Conservation (phyloP, 441 rosid species). For the Kokia cookei region DNA sequence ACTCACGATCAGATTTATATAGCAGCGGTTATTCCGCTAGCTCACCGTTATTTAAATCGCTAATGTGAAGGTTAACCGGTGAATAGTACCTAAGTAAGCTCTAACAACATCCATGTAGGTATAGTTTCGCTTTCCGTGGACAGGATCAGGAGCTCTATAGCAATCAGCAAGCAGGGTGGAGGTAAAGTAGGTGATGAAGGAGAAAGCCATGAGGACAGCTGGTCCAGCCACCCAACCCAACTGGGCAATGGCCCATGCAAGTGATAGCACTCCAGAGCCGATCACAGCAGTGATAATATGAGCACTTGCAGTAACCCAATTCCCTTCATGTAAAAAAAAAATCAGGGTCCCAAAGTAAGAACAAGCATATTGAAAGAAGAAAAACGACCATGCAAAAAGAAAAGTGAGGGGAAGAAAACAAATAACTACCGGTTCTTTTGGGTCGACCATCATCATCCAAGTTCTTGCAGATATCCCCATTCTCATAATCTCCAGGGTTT, state of each 20-base stretch:
- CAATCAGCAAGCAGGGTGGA: slow-evolving; percentile 72
- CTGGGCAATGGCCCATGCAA: slow-evolving; percentile 89
- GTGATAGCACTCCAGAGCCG: slow-evolving; percentile 80
- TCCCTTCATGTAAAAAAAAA: slow-evolving; percentile 33
- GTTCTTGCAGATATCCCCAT: slow-evolving; percentile 28
- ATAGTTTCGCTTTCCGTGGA: slow-evolving; percentile 68
- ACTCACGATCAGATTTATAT: too few relatives aligned
- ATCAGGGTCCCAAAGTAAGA: neutral
- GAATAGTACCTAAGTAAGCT: slow-evolving; percentile 52
- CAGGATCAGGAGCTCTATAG: slow-evolving; percentile 70
- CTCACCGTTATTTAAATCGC: too few relatives aligned
- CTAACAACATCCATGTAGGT: slow-evolving; percentile 83
- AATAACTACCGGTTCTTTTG: slow-evolving; percentile 41
- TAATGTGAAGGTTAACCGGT: neutral
- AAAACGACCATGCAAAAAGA: neutral
- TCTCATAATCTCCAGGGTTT: slow-evolving; percentile 24
- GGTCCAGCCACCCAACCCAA: slow-evolving; percentile 85
- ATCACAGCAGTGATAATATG: slow-evolving; percentile 89
- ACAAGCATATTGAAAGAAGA: too few relatives aligned
- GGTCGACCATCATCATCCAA: slow-evolving; percentile 56
- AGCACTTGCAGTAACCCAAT: slow-evolving; percentile 71
- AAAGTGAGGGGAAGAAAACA: neutral
- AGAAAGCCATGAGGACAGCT: slow-evolving; percentile 48
- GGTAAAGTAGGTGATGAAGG: slow-evolving; percentile 67
- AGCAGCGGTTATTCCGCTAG: too few relatives aligned